Percentiles rank a stretch among this genome's conserved stretches.
phyloP scores from a whole-genome alignment of 2,329 filamentous ascomycete genomes.

The Rhinocladiella similis region DNA sequence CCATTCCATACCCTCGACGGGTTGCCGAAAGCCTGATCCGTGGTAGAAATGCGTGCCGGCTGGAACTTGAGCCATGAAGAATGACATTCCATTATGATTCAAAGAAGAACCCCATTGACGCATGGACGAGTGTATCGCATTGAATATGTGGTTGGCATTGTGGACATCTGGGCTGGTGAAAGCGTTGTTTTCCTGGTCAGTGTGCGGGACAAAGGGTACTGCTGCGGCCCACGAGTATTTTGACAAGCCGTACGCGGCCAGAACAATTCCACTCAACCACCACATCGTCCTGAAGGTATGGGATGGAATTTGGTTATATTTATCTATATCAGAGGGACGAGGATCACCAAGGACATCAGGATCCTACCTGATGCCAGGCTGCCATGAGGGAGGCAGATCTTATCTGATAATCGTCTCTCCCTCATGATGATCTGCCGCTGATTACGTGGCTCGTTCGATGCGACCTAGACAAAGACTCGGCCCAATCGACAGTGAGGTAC shows the following conservation, averaged over 20 bases:
- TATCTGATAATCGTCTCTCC: too few species aligned
- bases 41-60: conserved; percentile 68
- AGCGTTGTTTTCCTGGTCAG: neutral
- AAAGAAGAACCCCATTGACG: conserved; percentile 73
- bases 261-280: neutral
- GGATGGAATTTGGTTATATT: too few species aligned
- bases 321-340: too few species aligned
- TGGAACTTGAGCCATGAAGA: conserved; percentile 67
- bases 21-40: conserved; percentile 50
- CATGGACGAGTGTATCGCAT: conserved; percentile 69
- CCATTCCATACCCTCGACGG: conserved; percentile 45
- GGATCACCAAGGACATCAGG: too few species aligned
- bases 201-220: neutral
- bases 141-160: conserved; percentile 69
- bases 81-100: conserved; percentile 73
- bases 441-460: too few species aligned
- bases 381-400: too few species aligned
- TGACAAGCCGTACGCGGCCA: neutral
- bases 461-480: too few species aligned
- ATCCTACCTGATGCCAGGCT: too few species aligned
- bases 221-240: neutral
- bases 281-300: neutral
- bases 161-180: neutral
- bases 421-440: too few species aligned
- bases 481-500: too few species aligned